phyloP scores from a whole-genome alignment of 768 basidiomycete species.

The Termitomyces heimii region DNA sequence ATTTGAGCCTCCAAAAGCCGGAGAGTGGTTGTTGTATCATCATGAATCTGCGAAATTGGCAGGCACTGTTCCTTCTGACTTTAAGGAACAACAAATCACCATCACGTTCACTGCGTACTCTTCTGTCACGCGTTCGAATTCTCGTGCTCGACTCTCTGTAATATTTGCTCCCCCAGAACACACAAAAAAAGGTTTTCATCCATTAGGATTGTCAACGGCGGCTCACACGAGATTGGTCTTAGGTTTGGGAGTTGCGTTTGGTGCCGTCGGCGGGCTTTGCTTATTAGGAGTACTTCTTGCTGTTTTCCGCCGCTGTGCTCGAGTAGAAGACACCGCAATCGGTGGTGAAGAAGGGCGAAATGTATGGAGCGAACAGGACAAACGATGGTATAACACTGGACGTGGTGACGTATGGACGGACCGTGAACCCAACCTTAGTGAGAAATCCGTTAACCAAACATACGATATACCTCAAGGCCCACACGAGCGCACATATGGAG shows the following conservation, averaged over 20 bases:
- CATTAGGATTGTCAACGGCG: conserved; percentile 30
- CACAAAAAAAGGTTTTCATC: conserved; percentile 30
- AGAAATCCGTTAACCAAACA: conserved; percentile 13
- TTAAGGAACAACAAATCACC: conserved; percentile 32
- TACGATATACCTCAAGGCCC: conserved; percentile 11
- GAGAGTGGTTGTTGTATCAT: conserved; percentile 51
- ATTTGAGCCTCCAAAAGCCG: conserved; percentile 44
- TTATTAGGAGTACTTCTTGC: conserved; percentile 51
- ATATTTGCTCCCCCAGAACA: conserved; percentile 34
- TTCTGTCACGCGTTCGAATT: conserved; percentile 59
- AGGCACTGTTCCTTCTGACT: conserved; percentile 51
- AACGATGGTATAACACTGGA: conserved; percentile 60
- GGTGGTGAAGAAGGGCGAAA: conserved; percentile 51
- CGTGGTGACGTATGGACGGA: conserved; percentile 16
- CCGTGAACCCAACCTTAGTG: conserved; percentile 11
- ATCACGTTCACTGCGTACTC: conserved; percentile 69
- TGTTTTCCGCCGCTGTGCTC: conserved; percentile 45
- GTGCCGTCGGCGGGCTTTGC: conserved; percentile 52
- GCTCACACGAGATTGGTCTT: conserved; percentile 47
- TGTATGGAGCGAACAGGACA: conserved; percentile 60
- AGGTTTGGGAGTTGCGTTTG: conserved; percentile 58
- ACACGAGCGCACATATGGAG: conserved; percentile 20
- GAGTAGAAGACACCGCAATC: conserved; percentile 56
- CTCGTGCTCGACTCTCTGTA: conserved; percentile 55
- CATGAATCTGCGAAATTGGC: conserved; percentile 34